These are phyloP conservation scores for Lipomyces mesembrius DNA, from an alignment of 805 yeast species.

Conservation along the genomic window DNA sequence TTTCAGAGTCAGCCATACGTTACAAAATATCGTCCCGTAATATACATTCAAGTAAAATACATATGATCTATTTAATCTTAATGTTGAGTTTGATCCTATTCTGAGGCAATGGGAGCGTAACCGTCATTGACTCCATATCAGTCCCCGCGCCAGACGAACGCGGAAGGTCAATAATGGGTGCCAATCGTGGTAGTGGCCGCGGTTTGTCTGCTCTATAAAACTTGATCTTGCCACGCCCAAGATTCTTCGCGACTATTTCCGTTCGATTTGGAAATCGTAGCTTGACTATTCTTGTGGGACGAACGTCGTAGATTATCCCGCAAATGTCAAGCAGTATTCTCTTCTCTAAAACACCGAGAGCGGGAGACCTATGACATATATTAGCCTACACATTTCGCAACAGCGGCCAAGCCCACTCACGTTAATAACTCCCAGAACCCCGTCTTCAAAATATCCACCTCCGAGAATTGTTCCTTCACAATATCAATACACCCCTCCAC, in stretches of 20 bases:
- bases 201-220: constrained; percentile 43
- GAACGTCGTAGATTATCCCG: constrained; percentile 66
- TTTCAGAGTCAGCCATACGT: too few species aligned
- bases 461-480: constrained; percentile 60
- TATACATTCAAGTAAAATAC: background rate
- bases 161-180: background rate
- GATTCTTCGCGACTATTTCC: constrained; percentile 62
- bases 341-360: constrained; percentile 63
- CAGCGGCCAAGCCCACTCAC: background rate
- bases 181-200: background rate
- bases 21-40: too few species aligned
- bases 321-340: constrained; percentile 67
- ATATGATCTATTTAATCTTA: constrained; percentile 2
- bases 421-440: constrained; percentile 69
- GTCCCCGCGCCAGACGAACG: background rate
- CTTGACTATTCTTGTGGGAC: constrained; percentile 63
- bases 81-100: constrained; percentile 9
- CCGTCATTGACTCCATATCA: constrained; percentile 4
- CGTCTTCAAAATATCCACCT: constrained; percentile 58
- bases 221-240: constrained; percentile 59
- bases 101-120: constrained; percentile 11
- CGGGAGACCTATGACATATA: constrained; percentile 52
- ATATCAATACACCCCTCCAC: constrained; percentile 68
- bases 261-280: constrained; percentile 67
- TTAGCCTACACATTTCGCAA: background rate